Base-by-base conservation (phyloP, 2,329 filamentous ascomycete species). In the Ilyonectria mors-panacis region DNA sequence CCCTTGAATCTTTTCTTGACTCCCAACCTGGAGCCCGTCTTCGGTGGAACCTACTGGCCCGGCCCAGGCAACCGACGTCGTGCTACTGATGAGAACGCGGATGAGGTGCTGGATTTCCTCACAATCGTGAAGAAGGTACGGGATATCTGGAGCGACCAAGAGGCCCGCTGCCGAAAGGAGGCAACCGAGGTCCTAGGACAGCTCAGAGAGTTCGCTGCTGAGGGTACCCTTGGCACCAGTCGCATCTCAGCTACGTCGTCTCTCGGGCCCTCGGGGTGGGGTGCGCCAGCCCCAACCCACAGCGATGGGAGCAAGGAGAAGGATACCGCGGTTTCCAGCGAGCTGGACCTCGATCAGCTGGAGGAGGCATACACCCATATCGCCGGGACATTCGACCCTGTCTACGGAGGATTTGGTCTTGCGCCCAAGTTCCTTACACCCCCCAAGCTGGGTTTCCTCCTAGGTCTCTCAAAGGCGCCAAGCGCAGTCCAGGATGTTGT, bases 1-100 rank as follows among this genome's bases (percentile, higher is more conserved):
- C 96, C 96, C 1, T 83, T 98, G 67, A 98, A 98, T 77, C 91
- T 97, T n/a, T 98, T 99, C 78, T 87, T 98, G 33, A 99, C 96
- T 0, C 94, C 96, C 1, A 92, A 97, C 73, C 87, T 98, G 28
- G 92, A 97, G 77, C 96, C 96, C 0, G 93, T 99, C 10, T 98
- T 98, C 81, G 96, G 96, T 42, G 95, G 95, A 26, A 98, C 95
- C 9, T 98, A 98, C 81, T 98, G 94, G 93, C 94, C 95, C 4
- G 93, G 93, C 0, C 93, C 94, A 0, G 91, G 90, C 55, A 88
- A 90, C 5, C 70, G 77, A 45, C 77, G 78, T n/a, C 78, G 78
- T 26, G 66, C 74, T 3, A 69, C 66, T 10, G 83, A 85, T 1
- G 81, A 81, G 7, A 73, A 70, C 28, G 86, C 85, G 12, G 83